Base-by-base conservation (phyloP, 495 filamentous ascomycete genomes). In the Zalerion maritima region DNA sequence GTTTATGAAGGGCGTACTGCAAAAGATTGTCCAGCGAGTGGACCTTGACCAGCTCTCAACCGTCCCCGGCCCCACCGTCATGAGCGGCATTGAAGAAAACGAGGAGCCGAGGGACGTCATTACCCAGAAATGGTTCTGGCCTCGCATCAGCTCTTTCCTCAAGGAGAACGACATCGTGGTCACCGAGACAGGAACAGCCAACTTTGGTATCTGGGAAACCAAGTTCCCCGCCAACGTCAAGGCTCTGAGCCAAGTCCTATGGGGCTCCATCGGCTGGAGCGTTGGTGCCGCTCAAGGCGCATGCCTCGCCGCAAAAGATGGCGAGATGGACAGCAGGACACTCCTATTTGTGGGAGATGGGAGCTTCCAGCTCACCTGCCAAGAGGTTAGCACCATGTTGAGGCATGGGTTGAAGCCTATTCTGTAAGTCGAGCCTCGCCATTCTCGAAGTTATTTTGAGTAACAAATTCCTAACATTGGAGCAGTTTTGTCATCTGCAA, bases 271-370 rank as follows among this genome's bases (percentile, higher is more conserved):
- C 42, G 84, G 78, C 0, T 87, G 80, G 50, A 73, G 81, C 0
- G 72, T 85, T 16, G 81, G 81, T 12, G 75, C 81, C 6, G 73
- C 75, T 27, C 78, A 83, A 45, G 81, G 81, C 18, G 79, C 79
- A 4, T 75, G 73, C 1, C 51, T 85, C 25, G 81, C 77, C 4
- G 67, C 69, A 0, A 72, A 74, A 33, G 81, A 87, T 38, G 29
- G 45, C 11, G 46, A 38, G 0, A 49, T 32, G 8, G 41, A 67
- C 21, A 60, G 71, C 13, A 64, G 81, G 15, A 81, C 78, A 1
- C 73, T 94, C 28, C 58, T 94, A 31, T 85, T 89, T 38, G 81
- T 83, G 10, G 86, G 85, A 25, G 86, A 94, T 40, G 86, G 86
- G 14, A 81, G 75, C 38, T 69, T 86, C 37, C 81, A 94, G 42